Conservation (phyloP, 306 rosid species). For the Sindora glabra region DNA sequence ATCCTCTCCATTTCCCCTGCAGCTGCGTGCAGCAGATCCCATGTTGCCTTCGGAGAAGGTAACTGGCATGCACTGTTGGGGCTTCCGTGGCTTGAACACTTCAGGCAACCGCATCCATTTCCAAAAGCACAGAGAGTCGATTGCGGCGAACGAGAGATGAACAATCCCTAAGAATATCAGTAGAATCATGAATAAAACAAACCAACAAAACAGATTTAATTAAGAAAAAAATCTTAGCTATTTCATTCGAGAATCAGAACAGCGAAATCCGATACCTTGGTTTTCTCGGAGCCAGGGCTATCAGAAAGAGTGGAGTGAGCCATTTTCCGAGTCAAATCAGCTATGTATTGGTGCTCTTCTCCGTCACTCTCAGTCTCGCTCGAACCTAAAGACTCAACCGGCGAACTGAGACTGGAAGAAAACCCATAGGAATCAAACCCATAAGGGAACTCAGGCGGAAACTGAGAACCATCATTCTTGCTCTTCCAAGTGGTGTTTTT, state of each 20-base stretch:
- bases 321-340: constrained; percentile 51
- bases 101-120: constrained; percentile 36
- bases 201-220: no score
- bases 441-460: constrained; percentile 30
- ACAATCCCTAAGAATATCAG: constrained; percentile 14
- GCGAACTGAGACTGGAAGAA: constrained; percentile 43
- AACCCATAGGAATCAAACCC: constrained; percentile 16
- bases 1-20: constrained; percentile 62
- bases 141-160: constrained; percentile 45
- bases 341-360: constrained; percentile 58
- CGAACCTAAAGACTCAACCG: constrained; percentile 52
- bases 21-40: constrained; percentile 67
- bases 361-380: constrained; percentile 78
- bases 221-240: no score
- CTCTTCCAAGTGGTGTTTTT: not conserved
- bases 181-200: not conserved
- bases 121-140: constrained; percentile 52
- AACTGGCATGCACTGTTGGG: constrained; percentile 30
- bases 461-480: not conserved
- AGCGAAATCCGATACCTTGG: no score
- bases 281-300: not conserved
- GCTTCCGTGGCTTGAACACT: constrained; percentile 51
- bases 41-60: constrained; percentile 31
- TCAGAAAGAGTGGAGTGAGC: constrained; percentile 37
- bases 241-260: no score